Evolutionary conservation across 148 eudicot species (phyloP).

Genomic region (Spergularia marina): DNA sequence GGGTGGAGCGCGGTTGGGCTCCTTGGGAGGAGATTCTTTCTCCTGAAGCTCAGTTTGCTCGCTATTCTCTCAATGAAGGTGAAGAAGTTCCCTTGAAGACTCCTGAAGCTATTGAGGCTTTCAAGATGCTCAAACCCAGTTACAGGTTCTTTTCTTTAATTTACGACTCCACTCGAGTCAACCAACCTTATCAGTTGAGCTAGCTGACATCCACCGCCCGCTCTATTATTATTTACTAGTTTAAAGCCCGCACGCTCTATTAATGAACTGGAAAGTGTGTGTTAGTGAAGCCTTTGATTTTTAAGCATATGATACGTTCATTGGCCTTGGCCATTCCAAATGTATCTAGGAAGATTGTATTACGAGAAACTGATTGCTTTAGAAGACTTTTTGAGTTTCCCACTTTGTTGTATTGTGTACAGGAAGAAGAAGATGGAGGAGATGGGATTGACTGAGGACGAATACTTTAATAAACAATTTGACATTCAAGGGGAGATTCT

Average conservation of each 20-base stretch:
- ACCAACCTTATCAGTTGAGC: neutral
- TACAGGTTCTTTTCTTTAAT: no score
- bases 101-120: slow-evolving; percentile 87
- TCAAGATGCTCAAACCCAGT: slow-evolving; percentile 75
- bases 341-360: no score
- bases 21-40: slow-evolving; percentile 95
- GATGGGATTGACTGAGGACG: slow-evolving; percentile 83
- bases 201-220: neutral
- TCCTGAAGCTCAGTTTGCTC: slow-evolving; percentile 84
- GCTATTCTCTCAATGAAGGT: slow-evolving; percentile 73
- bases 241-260: no score
- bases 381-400: neutral
- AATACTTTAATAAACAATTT: slow-evolving; percentile 75
- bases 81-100: slow-evolving; percentile 68
- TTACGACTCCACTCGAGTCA: no score
- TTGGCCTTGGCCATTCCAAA: no score
- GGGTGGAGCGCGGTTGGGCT: slow-evolving; percentile 94
- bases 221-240: neutral
- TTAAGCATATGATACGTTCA: no score
- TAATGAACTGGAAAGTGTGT: no score
- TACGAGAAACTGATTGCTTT: neutral
- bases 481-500: slow-evolving; percentile 75
- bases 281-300: no score
- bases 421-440: slow-evolving; percentile 67
- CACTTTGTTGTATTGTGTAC: neutral